Conservation (phyloP, 176 grass and related monocot species). For the Oryza officinalis region DNA sequence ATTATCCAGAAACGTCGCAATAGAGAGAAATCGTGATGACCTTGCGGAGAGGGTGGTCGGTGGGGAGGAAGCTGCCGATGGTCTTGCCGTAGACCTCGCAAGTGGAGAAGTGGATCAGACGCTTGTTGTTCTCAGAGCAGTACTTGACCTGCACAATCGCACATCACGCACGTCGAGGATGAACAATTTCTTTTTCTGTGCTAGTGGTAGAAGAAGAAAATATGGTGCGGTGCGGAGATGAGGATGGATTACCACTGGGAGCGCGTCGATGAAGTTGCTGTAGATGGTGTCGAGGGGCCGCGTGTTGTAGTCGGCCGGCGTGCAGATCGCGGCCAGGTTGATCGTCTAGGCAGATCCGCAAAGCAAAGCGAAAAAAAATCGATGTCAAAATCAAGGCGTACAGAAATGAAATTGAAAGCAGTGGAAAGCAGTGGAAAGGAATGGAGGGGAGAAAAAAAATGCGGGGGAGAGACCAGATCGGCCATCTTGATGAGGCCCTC, state of each 20-base stretch:
- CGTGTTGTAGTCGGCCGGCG: slow-evolving; percentile 97
- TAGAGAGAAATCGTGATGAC: slow-evolving; percentile 26
- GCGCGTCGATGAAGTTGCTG: slow-evolving; percentile 98
- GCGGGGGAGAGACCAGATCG: slow-evolving; percentile 56
- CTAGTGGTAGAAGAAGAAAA: background rate
- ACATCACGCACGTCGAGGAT: background rate
- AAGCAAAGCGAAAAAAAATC: background rate
- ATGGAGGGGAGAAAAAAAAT: too few relatives aligned
- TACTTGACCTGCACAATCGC: slow-evolving; percentile 75
- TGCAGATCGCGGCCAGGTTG: slow-evolving; percentile 97
- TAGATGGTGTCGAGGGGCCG: slow-evolving; percentile 94
- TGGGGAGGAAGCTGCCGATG: slow-evolving; percentile 94
- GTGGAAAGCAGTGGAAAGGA: too few relatives aligned
- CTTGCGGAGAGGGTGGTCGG: slow-evolving; percentile 89
- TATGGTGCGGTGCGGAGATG: background rate
- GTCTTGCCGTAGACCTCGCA: slow-evolving; percentile 99
- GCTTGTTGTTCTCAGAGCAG: slow-evolving; percentile 97
- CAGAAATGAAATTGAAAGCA: background rate
- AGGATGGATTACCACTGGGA: slow-evolving; percentile 71
- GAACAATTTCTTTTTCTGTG: background rate
- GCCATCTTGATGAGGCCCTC: slow-evolving; percentile 96
- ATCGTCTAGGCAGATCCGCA: slow-evolving; percentile 70
- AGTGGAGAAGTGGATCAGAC: slow-evolving; percentile 99
- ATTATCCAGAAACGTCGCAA: slow-evolving; percentile 15
- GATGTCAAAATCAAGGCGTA: too few relatives aligned